Evolutionary conservation across 495 filamentous ascomycete species (phyloP).

Genomic region (Aspergillus ellipticus): DNA sequence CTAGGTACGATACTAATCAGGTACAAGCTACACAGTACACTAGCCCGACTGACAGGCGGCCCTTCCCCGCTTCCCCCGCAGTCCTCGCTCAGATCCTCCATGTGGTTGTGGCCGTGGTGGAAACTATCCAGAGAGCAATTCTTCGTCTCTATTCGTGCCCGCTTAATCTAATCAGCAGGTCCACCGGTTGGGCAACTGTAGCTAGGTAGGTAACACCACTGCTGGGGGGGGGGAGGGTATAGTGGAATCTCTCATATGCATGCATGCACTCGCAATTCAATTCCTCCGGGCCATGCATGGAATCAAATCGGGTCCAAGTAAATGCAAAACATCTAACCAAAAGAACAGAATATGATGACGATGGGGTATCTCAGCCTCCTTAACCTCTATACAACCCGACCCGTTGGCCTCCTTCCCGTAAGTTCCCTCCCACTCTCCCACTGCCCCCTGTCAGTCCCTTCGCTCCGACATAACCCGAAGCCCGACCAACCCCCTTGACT

Average conservation of each 20-base stretch:
- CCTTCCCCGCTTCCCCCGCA: too few species aligned
- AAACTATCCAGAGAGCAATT: background rate
- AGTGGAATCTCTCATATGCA: slow-evolving; percentile 3
- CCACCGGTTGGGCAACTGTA: background rate
- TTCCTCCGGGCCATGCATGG: background rate
- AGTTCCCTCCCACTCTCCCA: background rate
- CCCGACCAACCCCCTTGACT: slow-evolving; percentile 4
- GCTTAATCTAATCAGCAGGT: background rate
- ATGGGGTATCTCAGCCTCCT: slow-evolving; percentile 21
- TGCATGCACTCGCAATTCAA: background rate
- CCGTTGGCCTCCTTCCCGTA: background rate
- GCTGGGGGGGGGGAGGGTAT: background rate
- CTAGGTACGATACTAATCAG: too few species aligned
- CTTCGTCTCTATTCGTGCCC: background rate
- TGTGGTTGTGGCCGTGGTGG: background rate
- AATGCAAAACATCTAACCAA: slow-evolving; percentile 19
- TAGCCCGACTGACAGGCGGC: too few species aligned
- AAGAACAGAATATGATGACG: slow-evolving; percentile 2
- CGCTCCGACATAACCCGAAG: background rate
- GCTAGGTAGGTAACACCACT: too few species aligned
- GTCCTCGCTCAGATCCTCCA: too few species aligned
- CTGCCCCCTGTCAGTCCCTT: background rate
- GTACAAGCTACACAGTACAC: too few species aligned
- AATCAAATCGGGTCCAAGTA: slow-evolving; percentile 3
- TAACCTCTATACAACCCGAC: slow-evolving; percentile 13